Evolutionary conservation across 139 green algal species (phyloP).

Genomic region (Desmodesmus armatus): DNA sequence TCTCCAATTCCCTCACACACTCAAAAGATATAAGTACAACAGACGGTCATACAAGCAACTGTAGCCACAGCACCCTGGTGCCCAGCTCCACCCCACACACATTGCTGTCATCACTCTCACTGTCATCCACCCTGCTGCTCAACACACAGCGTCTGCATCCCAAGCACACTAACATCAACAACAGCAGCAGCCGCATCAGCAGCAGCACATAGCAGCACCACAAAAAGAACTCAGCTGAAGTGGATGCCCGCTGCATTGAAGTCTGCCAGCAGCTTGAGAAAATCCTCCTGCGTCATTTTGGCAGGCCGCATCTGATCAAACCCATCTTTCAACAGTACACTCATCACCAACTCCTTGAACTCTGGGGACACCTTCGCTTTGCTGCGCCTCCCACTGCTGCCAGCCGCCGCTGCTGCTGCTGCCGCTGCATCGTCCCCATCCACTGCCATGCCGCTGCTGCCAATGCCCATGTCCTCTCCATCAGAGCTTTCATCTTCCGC

Average conservation of each 20-base stretch:
- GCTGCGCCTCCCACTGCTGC: neutral
- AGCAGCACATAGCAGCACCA: neutral
- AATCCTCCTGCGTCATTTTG: constrained; percentile 98
- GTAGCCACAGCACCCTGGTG: no score
- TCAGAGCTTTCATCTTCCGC: constrained; percentile 48
- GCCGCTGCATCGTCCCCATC: constrained; percentile 31
- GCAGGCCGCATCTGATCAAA: constrained; percentile 83
- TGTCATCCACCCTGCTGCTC: no score
- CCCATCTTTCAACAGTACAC: constrained; percentile 74
- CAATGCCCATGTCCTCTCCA: neutral
- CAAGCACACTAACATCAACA: neutral
- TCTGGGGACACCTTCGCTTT: constrained; percentile 67
- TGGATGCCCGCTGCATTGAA: constrained; percentile 97
- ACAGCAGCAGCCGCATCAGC: neutral
- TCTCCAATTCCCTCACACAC: no score
- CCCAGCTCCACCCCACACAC: no score
- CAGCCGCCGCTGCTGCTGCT: constrained; percentile 2
- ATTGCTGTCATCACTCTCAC: no score
- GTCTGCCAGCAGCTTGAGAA: constrained; percentile 89
- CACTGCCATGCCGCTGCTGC: constrained; percentile 27
- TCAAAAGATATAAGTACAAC: no score
- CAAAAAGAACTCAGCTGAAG: constrained; percentile 75
- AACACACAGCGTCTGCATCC: neutral
- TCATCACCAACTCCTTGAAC: constrained; percentile 80
- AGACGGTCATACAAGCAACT: no score